Base-by-base conservation (phyloP, 106 monocot genomes). In the Agapanthus africanus region DNA sequence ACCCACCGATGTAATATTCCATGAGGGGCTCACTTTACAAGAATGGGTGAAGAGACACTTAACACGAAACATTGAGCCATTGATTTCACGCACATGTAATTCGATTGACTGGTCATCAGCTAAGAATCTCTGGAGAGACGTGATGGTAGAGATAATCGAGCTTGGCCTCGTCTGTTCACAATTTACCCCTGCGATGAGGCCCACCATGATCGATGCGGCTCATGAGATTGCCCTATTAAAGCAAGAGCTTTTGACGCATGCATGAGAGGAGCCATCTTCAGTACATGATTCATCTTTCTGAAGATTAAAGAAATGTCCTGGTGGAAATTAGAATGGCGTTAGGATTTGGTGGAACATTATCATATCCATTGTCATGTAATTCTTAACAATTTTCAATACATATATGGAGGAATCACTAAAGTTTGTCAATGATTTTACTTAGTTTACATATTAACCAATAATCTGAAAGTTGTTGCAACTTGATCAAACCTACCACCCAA, bases 11-110 rank as follows among this genome's bases (percentile, higher is more conserved):
- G 67, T 81, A 0, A 70, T 81, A 26, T 80, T 88, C 26, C 76
- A 77, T 25, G 83, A 83, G 50, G 88, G 85, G 7, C 74, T 72
- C 28, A 82, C 71, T 11, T 34, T 88, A 37, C 85, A 81, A 33
- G 88, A 83, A 38, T 92, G 92, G 92, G 85, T 81, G 8, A 85
- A 79, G 47, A 80, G 9, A 0, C 73, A 81, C 31, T 80, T 70
- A 40, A 80, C 78, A 0, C 27, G 67, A 54, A 65, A 77, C 38
- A 40, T 81, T 7, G 79, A 78, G n/a, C 11, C 57, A 13, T 61
- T 95, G 18, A 73, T 79, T 28, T 38, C 69, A 4, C 63, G 61
- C 18, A 32, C 73, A 5, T 46, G 59, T 14, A 5, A 70, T 15
- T 32, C 52, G 4, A 25, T 63, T 0, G n/a, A 68, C 47, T 71